These are phyloP conservation scores for Colletotrichum chlorophyti DNA, from an alignment of 2,329 filamentous ascomycete species.

Conservation along the genomic window DNA sequence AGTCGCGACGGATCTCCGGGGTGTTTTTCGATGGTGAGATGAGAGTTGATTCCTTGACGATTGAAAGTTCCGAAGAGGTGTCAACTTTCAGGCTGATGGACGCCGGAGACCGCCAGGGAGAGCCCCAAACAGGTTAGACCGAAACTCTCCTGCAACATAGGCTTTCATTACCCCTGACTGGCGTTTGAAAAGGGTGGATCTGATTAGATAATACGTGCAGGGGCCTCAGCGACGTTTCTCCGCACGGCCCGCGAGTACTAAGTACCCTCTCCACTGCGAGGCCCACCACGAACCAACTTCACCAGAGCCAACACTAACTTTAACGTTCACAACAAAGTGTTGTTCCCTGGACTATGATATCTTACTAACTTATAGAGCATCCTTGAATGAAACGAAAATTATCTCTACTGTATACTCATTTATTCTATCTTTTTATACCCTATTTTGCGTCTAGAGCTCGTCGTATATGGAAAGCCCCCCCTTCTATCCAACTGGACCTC, in stretches of 20 bases:
- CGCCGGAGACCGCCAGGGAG: slow-evolving; percentile 6
- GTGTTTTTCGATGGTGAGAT: too few relatives aligned
- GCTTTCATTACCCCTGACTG: slow-evolving; percentile 1
- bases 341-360: too few relatives aligned
- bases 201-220: slow-evolving; percentile 9
- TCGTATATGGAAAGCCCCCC: background rate
- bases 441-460: too few relatives aligned
- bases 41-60: background rate
- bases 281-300: background rate
- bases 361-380: too few relatives aligned
- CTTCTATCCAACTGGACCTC: too few relatives aligned
- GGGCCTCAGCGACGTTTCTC: background rate
- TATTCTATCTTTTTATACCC: too few relatives aligned
- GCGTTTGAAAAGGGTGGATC: slow-evolving; percentile 10
- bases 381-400: too few relatives aligned
- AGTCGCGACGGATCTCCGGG: slow-evolving; percentile 8
- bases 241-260: slow-evolving; percentile 2
- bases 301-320: too few relatives aligned
- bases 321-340: too few relatives aligned
- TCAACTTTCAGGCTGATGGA: slow-evolving; percentile 29
- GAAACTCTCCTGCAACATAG: slow-evolving; percentile 26
- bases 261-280: background rate
- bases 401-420: too few relatives aligned
- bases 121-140: slow-evolving; percentile 22
- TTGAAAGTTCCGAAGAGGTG: slow-evolving; percentile 23